A percentile compares a stretch with the other conserved stretches of the same genome.
phyloP scores from a whole-genome alignment of 148 eudicot genomes.

The Bassia scoparia region DNA sequence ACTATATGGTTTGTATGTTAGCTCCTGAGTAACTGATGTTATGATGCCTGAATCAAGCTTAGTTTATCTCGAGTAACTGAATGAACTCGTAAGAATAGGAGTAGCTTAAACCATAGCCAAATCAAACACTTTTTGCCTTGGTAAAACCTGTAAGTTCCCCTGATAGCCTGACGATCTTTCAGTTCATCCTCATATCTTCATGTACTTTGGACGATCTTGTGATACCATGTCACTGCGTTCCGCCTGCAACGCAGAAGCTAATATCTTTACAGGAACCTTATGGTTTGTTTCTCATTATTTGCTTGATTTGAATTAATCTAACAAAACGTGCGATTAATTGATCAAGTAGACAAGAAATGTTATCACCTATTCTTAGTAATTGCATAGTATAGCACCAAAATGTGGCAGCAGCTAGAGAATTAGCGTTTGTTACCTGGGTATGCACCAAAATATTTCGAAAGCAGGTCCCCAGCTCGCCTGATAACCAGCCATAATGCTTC shows the following conservation, averaged over 20 bases:
- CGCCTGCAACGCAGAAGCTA: conserved; percentile 44
- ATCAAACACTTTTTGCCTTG: conserved; percentile 65
- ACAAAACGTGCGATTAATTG: no score
- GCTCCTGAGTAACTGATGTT: conserved; percentile 3
- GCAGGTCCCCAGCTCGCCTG: conserved; percentile 66
- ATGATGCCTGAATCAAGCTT: conserved; percentile 17
- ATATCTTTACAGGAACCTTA: not conserved
- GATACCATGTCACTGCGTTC: conserved; percentile 77
- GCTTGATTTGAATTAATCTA: not conserved
- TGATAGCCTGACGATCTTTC: conserved; percentile 65
- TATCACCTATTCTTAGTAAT: no score
- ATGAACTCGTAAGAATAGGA: conserved; percentile 48
- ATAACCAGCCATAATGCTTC: conserved; percentile 61
- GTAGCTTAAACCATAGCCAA: conserved; percentile 78
- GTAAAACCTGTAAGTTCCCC: conserved; percentile 80
- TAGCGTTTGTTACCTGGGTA: conserved; percentile 42
- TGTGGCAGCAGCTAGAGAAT: no score
- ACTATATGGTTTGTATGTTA: conserved; percentile 31
- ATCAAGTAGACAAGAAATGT: no score
- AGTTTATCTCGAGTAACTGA: conserved; percentile 36
- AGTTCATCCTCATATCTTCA: conserved; percentile 86
- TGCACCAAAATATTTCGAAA: conserved; percentile 58
- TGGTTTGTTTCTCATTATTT: not conserved
- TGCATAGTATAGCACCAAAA: no score
- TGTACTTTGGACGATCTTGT: conserved; percentile 49